Evolutionary conservation across 805 yeast species (phyloP).

Genomic region (Candida chauliodis): DNA sequence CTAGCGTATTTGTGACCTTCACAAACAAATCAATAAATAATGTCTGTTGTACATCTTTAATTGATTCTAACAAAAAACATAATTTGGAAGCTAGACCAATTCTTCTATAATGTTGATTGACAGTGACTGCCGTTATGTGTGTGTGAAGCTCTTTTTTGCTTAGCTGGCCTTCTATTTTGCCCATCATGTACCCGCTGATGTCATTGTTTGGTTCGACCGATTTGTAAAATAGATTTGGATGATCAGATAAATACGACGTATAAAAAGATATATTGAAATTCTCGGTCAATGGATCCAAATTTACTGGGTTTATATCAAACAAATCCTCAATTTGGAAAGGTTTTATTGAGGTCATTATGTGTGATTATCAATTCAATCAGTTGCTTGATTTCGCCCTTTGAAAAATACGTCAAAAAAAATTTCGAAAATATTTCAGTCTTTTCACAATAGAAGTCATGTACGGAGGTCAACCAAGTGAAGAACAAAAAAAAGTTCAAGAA

Average conservation of each 20-base stretch:
- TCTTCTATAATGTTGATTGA: constrained; percentile 76
- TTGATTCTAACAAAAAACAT: constrained; percentile 67
- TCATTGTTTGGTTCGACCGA: constrained; percentile 41
- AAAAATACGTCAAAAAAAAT: not conserved
- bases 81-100: constrained; percentile 80
- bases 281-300: constrained; percentile 87
- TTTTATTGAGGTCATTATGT: constrained; percentile 73
- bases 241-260: constrained; percentile 71
- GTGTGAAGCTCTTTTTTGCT: constrained; percentile 83
- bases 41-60: constrained; percentile 65
- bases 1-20: constrained; percentile 76
- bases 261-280: constrained; percentile 85
- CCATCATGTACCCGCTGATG: constrained; percentile 81
- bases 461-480: constrained; percentile 57
- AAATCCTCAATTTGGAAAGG: constrained; percentile 89
- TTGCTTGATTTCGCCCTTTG: constrained; percentile 1
- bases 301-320: constrained; percentile 67
- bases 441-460: constrained; percentile 22
- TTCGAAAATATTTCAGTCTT: not conserved
- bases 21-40: constrained; percentile 91
- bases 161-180: constrained; percentile 83
- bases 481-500: constrained; percentile 65
- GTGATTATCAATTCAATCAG: constrained; percentile 22
- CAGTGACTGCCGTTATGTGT: constrained; percentile 94
- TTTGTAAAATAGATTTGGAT: constrained; percentile 91